Evolutionary conservation across 768 basidiomycete genomes (phyloP).

Genomic region (Russula virescens): DNA sequence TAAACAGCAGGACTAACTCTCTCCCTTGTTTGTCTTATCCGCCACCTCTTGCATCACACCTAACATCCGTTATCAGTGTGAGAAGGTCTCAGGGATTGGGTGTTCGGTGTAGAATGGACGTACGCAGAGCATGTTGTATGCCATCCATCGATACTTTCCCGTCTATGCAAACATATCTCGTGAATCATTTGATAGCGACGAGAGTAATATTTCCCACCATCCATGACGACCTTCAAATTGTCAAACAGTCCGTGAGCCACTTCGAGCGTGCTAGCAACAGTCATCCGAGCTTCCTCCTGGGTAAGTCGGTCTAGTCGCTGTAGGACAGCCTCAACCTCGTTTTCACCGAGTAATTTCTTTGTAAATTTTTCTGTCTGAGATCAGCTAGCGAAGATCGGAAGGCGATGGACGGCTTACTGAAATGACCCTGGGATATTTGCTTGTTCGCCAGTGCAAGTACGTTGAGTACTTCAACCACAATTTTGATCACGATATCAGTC

Average conservation of each 20-base stretch:
- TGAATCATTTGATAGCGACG: background rate
- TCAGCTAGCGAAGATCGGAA: background rate
- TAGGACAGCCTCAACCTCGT: background rate
- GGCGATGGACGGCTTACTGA: background rate
- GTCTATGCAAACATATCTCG: background rate
- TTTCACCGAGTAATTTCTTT: background rate
- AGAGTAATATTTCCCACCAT: background rate
- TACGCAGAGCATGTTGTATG: background rate
- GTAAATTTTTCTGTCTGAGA: background rate
- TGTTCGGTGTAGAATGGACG: background rate
- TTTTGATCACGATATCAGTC: background rate
- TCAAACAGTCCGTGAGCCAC: background rate
- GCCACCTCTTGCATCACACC: background rate
- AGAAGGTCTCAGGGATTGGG: no score
- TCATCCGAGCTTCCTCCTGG: background rate
- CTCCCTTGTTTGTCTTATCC: background rate
- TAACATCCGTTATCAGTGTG: background rate
- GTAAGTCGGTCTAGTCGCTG: constrained; percentile 1
- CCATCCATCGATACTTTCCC: background rate
- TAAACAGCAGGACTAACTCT: background rate
- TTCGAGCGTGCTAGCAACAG: background rate
- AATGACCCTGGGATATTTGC: background rate
- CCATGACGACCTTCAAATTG: background rate
- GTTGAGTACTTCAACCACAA: background rate
- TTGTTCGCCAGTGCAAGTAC: background rate